Base-by-base conservation (phyloP, 164 flowering plant genomes). In the Tetrastigma voinierianum region DNA sequence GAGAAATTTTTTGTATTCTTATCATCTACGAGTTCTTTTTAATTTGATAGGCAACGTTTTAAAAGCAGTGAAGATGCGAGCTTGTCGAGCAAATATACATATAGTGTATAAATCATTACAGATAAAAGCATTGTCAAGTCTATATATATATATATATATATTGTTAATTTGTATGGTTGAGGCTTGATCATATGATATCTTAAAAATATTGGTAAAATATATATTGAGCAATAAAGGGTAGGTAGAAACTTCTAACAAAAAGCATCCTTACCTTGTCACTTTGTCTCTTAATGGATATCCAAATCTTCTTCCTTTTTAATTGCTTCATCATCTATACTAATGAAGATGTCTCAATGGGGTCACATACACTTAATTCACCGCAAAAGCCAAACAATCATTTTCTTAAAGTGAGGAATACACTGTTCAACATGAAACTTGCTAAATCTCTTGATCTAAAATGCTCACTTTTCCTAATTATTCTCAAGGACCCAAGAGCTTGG, bases 211-310 rank as follows among this genome's bases (percentile, higher is more conserved):
- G 3, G 6, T 32, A 32, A 32, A 32, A 32, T 0, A 32, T 32
- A 0, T 32, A 32, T 32, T 32, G 6, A 32, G 6, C 40, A 32
- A 32, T 32, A 32, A 32, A 32, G 40, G 40, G 40, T 32, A 32
- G 40, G 6, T 32, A 4, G 40, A 32, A 32, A 32, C 40, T 32
- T 32, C 40, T 32, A 32, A 32, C 40, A 32, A 32, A 32, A 32
- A 32, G 40, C n/a, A 10, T 51, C 17, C 17, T 9, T 51, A 4
- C 16, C 56, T 19, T 17, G 20, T 53, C 56, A 53, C 56, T 53
- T 53, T 53, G 23, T 53, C 56, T 3, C 56, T 53, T 53, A 53
- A 53, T 53, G 23, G 19, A 53, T 53, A 53, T 18, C 23, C 56
- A 53, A 51, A 17, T 53, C 12, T 53, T 53, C 56, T 53, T 19